These are phyloP conservation scores for Castanopsis chinensis DNA, from an alignment of 306 rosid species.

Conservation along the genomic window DNA sequence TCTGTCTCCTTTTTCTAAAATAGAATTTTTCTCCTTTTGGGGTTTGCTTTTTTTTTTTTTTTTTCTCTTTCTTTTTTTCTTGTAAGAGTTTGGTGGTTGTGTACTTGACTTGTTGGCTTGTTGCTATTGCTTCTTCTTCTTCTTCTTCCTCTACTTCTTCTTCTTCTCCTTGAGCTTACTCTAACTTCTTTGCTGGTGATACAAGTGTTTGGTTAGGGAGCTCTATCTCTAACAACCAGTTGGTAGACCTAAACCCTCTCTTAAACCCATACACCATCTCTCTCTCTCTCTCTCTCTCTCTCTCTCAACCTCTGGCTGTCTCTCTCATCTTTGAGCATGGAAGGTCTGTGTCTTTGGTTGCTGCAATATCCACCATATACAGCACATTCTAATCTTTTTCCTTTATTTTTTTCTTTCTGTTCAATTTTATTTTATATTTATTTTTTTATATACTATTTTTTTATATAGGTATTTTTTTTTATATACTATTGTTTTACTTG, in stretches of 20 bases:
- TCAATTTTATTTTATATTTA: not conserved
- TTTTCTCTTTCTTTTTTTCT: not conserved
- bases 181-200: constrained; percentile 17
- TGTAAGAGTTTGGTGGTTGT: not conserved
- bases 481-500: not conserved
- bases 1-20: constrained; percentile 17
- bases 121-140: constrained; percentile 2
- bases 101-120: constrained; percentile 1
- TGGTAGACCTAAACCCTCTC: constrained; percentile 55
- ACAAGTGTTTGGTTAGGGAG: constrained; percentile 49
- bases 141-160: constrained; percentile 14
- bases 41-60: constrained; percentile 5
- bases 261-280: constrained; percentile 33
- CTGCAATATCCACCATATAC: constrained; percentile 42
- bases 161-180: not conserved
- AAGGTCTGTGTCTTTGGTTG: constrained; percentile 37
- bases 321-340: constrained; percentile 45
- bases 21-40: constrained; percentile 16
- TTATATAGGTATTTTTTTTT: no score
- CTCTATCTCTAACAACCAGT: constrained; percentile 76
- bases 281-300: constrained; percentile 7
- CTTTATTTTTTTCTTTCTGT: not conserved
- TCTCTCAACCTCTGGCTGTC: constrained; percentile 21
- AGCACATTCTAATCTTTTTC: constrained; percentile 22
- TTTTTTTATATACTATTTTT: not conserved